Conservation (phyloP, 140 eudicot species). For the Cichorium intybus region DNA sequence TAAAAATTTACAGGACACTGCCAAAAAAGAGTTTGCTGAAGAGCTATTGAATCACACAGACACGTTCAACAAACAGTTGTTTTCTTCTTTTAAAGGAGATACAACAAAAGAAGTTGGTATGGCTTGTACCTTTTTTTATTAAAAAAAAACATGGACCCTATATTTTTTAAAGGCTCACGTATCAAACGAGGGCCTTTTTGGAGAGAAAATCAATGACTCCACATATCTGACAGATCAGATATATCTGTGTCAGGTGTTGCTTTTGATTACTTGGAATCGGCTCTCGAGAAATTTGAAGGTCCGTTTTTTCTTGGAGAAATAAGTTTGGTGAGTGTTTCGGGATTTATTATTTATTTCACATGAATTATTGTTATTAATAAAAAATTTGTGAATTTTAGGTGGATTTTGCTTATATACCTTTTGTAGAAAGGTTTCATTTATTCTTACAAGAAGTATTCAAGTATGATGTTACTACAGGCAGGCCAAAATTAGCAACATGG, state of each 20-base stretch:
- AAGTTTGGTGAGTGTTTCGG: slow-evolving; percentile 48
- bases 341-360: background rate
- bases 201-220: no score
- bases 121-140: slow-evolving; percentile 17
- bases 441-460: slow-evolving; percentile 50
- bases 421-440: slow-evolving; percentile 65
- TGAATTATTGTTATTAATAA: slow-evolving; percentile 1
- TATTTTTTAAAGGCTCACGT: no score
- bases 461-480: slow-evolving; percentile 73
- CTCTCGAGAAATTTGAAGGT: slow-evolving; percentile 77
- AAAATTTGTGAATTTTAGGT: slow-evolving; percentile 40
- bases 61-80: slow-evolving; percentile 38
- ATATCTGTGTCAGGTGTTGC: slow-evolving; percentile 49
- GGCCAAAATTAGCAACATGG: slow-evolving; percentile 77
- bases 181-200: background rate
- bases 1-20: slow-evolving; percentile 51
- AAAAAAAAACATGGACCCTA: no score
- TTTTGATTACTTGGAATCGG: slow-evolving; percentile 75
- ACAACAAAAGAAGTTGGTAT: slow-evolving; percentile 43
- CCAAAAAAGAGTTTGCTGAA: slow-evolving; percentile 66
- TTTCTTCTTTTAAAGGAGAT: slow-evolving; percentile 52
- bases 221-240: background rate
- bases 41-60: slow-evolving; percentile 59
- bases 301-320: slow-evolving; percentile 89
- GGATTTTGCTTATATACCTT: slow-evolving; percentile 78